A percentile compares a stretch with the other conserved stretches of the same genome.
phyloP scores from a whole-genome alignment of 331 rosid genomes.

The Ulmus americana region DNA sequence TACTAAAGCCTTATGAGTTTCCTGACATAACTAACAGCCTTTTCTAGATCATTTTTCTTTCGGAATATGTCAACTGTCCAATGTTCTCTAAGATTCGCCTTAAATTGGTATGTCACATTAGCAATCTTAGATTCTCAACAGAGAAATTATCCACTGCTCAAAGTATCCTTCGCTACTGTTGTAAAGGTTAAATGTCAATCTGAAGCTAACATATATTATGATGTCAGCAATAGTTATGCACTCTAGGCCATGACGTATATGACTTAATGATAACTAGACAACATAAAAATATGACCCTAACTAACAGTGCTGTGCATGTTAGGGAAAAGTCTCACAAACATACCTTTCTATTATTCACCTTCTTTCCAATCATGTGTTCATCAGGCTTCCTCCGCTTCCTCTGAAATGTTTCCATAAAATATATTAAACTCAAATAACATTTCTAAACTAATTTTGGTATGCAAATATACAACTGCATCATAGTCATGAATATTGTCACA shows the following conservation, averaged over 20 bases:
- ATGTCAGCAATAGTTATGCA: constrained; percentile 11
- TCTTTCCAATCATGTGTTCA: constrained; percentile 64
- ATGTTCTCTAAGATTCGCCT: neutral
- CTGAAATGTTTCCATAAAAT: constrained; percentile 44
- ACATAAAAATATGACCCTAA: constrained; percentile 9
- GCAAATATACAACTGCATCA: neutral
- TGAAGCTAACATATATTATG: neutral
- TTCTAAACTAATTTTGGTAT: neutral
- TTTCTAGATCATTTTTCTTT: neutral
- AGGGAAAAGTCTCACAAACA: constrained; percentile 17
- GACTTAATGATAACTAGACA: constrained; percentile 9
- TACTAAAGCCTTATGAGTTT: neutral
- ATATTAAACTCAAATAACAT: constrained; percentile 23
- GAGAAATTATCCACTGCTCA: neutral
- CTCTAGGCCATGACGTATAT: constrained; percentile 7
- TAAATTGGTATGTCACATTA: neutral
- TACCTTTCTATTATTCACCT: constrained; percentile 75
- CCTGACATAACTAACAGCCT: neutral
- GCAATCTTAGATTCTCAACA: neutral
- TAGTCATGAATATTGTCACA: neutral
- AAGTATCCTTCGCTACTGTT: neutral
- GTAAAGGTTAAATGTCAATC: constrained; percentile 13
- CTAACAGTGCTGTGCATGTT: constrained; percentile 4
- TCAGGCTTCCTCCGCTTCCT: constrained; percentile 89
- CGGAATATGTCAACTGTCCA: neutral